Evolutionary conservation across 306 rosid species (phyloP).

Genomic region (Cucurbita ficifolia): DNA sequence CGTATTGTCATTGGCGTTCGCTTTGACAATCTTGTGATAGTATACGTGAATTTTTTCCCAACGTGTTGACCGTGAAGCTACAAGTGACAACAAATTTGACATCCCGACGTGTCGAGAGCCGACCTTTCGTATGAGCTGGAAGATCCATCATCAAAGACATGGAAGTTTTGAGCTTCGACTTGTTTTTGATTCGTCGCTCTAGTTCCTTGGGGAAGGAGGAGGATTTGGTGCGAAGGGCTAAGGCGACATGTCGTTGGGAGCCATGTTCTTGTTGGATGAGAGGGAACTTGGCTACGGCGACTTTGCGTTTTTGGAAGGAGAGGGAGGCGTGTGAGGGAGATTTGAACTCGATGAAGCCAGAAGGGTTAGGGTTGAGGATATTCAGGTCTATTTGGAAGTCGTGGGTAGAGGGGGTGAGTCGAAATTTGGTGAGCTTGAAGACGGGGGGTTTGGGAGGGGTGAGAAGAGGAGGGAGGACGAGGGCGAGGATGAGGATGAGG

Average conservation of each 20-base stretch:
- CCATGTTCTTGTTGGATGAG: slow-evolving; percentile 8
- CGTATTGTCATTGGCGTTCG: not conserved
- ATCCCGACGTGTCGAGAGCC: slow-evolving; percentile 13
- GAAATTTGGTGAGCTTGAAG: slow-evolving; percentile 16
- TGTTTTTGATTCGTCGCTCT: slow-evolving; percentile 12
- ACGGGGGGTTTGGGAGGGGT: slow-evolving; percentile 19
- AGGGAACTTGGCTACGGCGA: slow-evolving; percentile 28
- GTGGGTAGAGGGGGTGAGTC: not conserved
- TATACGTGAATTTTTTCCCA: slow-evolving; percentile 22
- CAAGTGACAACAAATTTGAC: slow-evolving; percentile 20
- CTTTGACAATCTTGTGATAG: slow-evolving; percentile 32
- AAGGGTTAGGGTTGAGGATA: slow-evolving; percentile 18
- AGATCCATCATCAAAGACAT: slow-evolving; percentile 22
- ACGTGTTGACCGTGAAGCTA: slow-evolving; percentile 20
- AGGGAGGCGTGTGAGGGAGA: slow-evolving; percentile 13
- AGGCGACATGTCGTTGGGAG: not conserved
- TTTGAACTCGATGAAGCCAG: slow-evolving; percentile 17
- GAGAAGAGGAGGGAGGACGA: slow-evolving; percentile 7
- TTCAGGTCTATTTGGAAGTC: slow-evolving; percentile 16
- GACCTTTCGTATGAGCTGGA: slow-evolving; percentile 1
- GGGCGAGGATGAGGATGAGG: not conserved
- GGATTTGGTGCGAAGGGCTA: slow-evolving; percentile 10
- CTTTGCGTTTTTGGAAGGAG: slow-evolving; percentile 5
- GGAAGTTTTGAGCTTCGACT: not conserved
- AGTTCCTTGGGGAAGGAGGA: slow-evolving; percentile 18